Percentiles rank a stretch among this genome's conserved stretches.
phyloP scores from a whole-genome alignment of 2,329 filamentous ascomycete genomes.

The Sphaerulina vaccinii region DNA sequence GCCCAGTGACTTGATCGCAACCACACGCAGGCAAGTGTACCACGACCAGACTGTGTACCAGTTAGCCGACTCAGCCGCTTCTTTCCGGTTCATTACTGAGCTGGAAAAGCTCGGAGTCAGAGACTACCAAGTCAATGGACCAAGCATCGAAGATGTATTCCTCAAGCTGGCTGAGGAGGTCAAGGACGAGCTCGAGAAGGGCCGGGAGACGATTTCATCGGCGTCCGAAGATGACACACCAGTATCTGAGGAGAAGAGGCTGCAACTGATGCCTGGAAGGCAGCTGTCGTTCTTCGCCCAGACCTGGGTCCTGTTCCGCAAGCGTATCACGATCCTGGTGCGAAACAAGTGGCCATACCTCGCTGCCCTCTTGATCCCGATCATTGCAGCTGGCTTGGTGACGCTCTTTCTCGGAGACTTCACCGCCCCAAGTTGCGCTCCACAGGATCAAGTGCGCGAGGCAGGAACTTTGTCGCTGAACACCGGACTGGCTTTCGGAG shows the following conservation, averaged over 20 bases:
- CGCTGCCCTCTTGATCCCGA: conserved; percentile 72
- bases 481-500: conserved; percentile 9
- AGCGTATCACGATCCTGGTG: conserved; percentile 73
- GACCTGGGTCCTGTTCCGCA: conserved; percentile 70
- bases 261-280: conserved; percentile 63
- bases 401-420: conserved; percentile 69
- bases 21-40: conserved; percentile 46
- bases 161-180: conserved; percentile 81
- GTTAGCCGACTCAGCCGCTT: conserved; percentile 66
- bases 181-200: conserved; percentile 50
- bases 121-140: conserved; percentile 83
- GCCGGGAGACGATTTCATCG: conserved; percentile 22
- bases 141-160: conserved; percentile 92
- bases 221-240: conserved; percentile 25
- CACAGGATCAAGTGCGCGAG: conserved; percentile 34
- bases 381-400: conserved; percentile 75
- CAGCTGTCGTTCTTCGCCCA: conserved; percentile 70
- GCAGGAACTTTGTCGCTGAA: conserved; percentile 26
- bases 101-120: conserved; percentile 66
- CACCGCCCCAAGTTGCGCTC: conserved; percentile 49
- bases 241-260: conserved; percentile 25
- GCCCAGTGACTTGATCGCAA: conserved; percentile 27
- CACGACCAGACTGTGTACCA: conserved; percentile 74
- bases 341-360: conserved; percentile 75
- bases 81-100: conserved; percentile 67